These are phyloP conservation scores for Musa acuminata DNA, from an alignment of 176 grass and related monocot genomes.

Conservation along the genomic window DNA sequence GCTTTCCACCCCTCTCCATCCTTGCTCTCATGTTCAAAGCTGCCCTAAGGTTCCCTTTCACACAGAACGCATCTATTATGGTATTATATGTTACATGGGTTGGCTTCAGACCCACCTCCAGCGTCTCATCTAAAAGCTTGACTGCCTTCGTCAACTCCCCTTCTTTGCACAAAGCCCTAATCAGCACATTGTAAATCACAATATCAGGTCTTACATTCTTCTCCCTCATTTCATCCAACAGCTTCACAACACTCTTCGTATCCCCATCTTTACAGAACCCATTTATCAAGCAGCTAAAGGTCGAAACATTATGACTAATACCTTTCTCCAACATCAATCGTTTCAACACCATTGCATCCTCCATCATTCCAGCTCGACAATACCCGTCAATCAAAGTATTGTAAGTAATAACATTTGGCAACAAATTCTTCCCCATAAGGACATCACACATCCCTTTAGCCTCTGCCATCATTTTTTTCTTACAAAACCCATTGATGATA, in stretches of 20 bases:
- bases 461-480: slow-evolving; percentile 55
- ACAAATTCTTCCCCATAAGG: slow-evolving; percentile 29
- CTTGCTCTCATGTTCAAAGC: slow-evolving; percentile 57
- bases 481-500: slow-evolving; percentile 76
- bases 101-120: slow-evolving; percentile 49
- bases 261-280: slow-evolving; percentile 40
- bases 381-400: slow-evolving; percentile 63
- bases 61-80: slow-evolving; percentile 80
- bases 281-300: slow-evolving; percentile 65
- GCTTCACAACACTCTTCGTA: slow-evolving; percentile 33
- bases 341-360: slow-evolving; percentile 38
- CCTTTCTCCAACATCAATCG: slow-evolving; percentile 44
- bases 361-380: slow-evolving; percentile 32
- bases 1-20: slow-evolving; percentile 72
- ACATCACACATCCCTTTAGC: slow-evolving; percentile 46
- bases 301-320: slow-evolving; percentile 36
- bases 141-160: slow-evolving; percentile 52
- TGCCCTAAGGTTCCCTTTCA: slow-evolving; percentile 57
- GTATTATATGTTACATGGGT: slow-evolving; percentile 61
- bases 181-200: slow-evolving; percentile 67
- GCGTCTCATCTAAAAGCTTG: slow-evolving; percentile 87
- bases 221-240: slow-evolving; percentile 73
- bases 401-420: slow-evolving; percentile 51
- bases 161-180: slow-evolving; percentile 45
- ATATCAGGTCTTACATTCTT: slow-evolving; percentile 54